A percentile compares a stretch with the other conserved stretches of the same genome.
Evolutionary conservation across 2,329 filamentous ascomycete genomes (phyloP).

Genomic region (Diaporthe destruens): DNA sequence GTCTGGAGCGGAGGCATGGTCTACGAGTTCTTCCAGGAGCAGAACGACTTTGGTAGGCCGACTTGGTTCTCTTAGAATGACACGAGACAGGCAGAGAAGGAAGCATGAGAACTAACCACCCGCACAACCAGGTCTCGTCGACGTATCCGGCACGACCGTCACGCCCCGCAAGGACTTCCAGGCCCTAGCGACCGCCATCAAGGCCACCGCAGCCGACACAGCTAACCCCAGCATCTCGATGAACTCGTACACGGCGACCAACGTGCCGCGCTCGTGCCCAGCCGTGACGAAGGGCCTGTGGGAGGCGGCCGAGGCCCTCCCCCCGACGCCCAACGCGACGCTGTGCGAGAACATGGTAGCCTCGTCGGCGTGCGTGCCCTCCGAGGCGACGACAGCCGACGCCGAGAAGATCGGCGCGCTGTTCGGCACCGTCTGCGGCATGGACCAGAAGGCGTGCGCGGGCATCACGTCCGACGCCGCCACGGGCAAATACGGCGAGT

Average conservation of each 20-base stretch:
- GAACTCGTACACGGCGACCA: constrained; percentile 77
- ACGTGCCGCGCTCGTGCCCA: constrained; percentile 81
- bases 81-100: not conserved
- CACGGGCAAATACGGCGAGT: constrained; percentile 79
- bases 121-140: constrained; percentile 70
- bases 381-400: constrained; percentile 70
- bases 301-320: constrained; percentile 78
- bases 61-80: not conserved
- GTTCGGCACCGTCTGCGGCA: constrained; percentile 81
- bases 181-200: constrained; percentile 81
- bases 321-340: constrained; percentile 81
- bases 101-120: constrained; percentile 12
- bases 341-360: constrained; percentile 90
- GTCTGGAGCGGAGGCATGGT: constrained; percentile 98
- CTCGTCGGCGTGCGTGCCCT: constrained; percentile 78
- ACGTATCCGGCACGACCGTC: constrained; percentile 64
- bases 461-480: constrained; percentile 77
- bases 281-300: constrained; percentile 73
- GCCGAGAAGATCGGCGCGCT: constrained; percentile 72
- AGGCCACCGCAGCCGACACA: constrained; percentile 74
- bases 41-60: constrained; percentile 69
- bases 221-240: constrained; percentile 76
- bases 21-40: constrained; percentile 98
- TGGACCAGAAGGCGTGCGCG: constrained; percentile 64
- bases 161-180: constrained; percentile 72